Conservation (phyloP, 2,329 filamentous ascomycete species). For the Monosporascus sp. region DNA sequence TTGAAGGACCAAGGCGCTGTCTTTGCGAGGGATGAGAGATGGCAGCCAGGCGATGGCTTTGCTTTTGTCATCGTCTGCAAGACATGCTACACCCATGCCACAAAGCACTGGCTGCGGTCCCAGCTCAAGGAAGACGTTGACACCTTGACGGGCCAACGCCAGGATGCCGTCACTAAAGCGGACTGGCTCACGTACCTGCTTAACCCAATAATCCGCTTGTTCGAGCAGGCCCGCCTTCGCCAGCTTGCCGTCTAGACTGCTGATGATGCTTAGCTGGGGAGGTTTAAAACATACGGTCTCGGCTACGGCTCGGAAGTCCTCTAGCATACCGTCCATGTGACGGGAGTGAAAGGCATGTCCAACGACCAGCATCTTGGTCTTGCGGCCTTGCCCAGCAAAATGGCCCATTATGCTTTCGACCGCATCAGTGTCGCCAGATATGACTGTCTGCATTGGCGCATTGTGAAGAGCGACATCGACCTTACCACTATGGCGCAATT, state of each 20-base stretch:
- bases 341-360: slow-evolving; percentile 25
- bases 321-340: slow-evolving; percentile 20
- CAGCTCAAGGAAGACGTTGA: slow-evolving; percentile 25
- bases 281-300: slow-evolving; percentile 14
- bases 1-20: slow-evolving; percentile 12
- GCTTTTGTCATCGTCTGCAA: slow-evolving; percentile 7
- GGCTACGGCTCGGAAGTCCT: slow-evolving; percentile 16
- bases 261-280: slow-evolving; percentile 17
- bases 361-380: slow-evolving; percentile 14
- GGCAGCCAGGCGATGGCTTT: slow-evolving; percentile 17
- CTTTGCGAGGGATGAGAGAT: slow-evolving; percentile 17
- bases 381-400: slow-evolving; percentile 13
- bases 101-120: slow-evolving; percentile 23
- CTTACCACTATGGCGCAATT: slow-evolving; percentile 8
- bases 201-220: slow-evolving; percentile 23
- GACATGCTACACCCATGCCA: slow-evolving; percentile 23
- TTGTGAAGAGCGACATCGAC: slow-evolving; percentile 22
- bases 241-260: slow-evolving; percentile 17
- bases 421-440: slow-evolving; percentile 20
- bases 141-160: slow-evolving; percentile 15
- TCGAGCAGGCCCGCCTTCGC: slow-evolving; percentile 16
- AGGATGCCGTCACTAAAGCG: slow-evolving; percentile 25
- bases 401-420: slow-evolving; percentile 10
- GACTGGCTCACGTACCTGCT: slow-evolving; percentile 22
- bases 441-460: slow-evolving; percentile 22